Evolutionary conservation across 2,329 filamentous ascomycete genomes (phyloP).

Genomic region (Cadophora sp.): DNA sequence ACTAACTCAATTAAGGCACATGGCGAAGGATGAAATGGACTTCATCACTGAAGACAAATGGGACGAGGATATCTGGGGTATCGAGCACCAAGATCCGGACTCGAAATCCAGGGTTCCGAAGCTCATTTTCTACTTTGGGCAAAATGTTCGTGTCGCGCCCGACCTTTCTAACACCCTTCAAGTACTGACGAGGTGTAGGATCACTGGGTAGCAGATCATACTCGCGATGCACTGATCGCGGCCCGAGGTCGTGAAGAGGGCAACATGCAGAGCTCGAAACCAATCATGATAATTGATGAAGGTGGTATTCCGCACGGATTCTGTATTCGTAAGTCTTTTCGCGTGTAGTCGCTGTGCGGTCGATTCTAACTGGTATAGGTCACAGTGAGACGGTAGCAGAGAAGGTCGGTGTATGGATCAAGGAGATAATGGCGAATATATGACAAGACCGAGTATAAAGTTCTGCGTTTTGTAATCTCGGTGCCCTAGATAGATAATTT

Average conservation of each 20-base stretch:
- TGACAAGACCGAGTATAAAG: background rate
- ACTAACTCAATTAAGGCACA: conserved; percentile 44
- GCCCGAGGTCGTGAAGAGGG: conserved; percentile 44
- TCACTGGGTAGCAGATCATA: conserved; percentile 65
- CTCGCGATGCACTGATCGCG: conserved; percentile 62
- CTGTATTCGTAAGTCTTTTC: conserved; percentile 56
- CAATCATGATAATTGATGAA: conserved; percentile 61
- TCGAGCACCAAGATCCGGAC: conserved; percentile 44
- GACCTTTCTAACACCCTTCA: background rate
- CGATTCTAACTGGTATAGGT: conserved; percentile 40
- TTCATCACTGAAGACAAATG: conserved; percentile 64
- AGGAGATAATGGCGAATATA: conserved; percentile 31
- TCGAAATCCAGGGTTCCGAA: conserved; percentile 47
- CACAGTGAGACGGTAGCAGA: conserved; percentile 57
- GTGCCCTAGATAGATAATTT: too few species aligned
- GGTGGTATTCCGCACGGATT: conserved; percentile 65
- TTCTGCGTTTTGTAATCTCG: too few species aligned
- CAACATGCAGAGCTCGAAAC: conserved; percentile 45
- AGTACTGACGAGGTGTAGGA: conserved; percentile 47
- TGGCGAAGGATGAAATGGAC: conserved; percentile 66
- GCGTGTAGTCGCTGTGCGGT: background rate
- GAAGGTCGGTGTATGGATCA: conserved; percentile 50
- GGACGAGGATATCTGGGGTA: conserved; percentile 65
- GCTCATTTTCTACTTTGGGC: conserved; percentile 66
- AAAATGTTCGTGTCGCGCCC: conserved; percentile 44